Percentiles rank a stretch among this genome's conserved stretches.
Evolutionary conservation across 495 filamentous ascomycete genomes (phyloP).

Genomic region (Penicillium flavigenum): DNA sequence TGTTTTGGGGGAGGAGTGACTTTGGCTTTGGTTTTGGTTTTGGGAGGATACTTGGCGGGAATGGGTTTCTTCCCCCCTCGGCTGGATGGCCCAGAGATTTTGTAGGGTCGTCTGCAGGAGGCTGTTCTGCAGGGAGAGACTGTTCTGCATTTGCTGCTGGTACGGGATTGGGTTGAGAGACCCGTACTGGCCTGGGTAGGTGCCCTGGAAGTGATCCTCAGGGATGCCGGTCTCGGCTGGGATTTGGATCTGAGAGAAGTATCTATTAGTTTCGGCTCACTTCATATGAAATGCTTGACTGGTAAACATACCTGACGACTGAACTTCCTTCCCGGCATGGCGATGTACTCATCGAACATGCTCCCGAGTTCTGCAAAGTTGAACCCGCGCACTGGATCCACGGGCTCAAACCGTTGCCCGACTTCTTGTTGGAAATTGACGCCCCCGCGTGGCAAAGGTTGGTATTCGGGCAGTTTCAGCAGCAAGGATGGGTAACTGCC

Average conservation of each 20-base stretch:
- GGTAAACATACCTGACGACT: conserved; percentile 27
- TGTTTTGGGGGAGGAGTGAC: too few relatives aligned
- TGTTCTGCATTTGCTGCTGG: conserved; percentile 11
- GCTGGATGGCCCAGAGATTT: neutral
- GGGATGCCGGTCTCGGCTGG: conserved; percentile 9
- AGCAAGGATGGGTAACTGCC: conserved; percentile 37
- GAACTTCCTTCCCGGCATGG: conserved; percentile 42
- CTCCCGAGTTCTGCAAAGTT: conserved; percentile 43
- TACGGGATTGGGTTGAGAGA: conserved; percentile 8
- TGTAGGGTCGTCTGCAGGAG: conserved; percentile 11
- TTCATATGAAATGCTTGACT: neutral
- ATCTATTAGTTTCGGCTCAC: conserved; percentile 5
- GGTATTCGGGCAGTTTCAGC: conserved; percentile 30
- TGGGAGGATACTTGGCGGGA: neutral
- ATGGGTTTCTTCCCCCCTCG: neutral
- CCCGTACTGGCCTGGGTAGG: conserved; percentile 18
- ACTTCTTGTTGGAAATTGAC: conserved; percentile 39
- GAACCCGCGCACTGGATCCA: conserved; percentile 30
- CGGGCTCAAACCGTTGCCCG: conserved; percentile 42
- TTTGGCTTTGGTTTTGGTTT: neutral
- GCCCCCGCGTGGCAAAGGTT: conserved; percentile 25
- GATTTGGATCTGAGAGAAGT: conserved; percentile 17
- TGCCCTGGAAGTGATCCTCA: conserved; percentile 5
- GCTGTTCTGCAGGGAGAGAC: conserved; percentile 11
- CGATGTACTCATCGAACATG: conserved; percentile 44